phyloP scores from a whole-genome alignment of 495 filamentous ascomycete species.

The Penicillium argentinense region DNA sequence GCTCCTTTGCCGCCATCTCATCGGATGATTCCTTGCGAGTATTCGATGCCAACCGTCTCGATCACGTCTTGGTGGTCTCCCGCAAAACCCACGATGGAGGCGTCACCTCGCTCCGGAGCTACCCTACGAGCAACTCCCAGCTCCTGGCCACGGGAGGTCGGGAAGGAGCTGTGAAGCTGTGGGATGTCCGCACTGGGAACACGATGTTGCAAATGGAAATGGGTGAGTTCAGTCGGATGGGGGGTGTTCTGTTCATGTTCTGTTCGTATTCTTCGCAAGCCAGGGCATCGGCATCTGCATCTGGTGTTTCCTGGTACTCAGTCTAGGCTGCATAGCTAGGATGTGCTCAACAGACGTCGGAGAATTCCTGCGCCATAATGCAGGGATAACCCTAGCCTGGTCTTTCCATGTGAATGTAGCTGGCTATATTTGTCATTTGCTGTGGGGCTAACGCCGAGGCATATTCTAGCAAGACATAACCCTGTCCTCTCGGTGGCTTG shows the following conservation, averaged over 20 bases:
- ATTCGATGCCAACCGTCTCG: conserved; percentile 42
- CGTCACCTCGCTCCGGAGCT: conserved; percentile 45
- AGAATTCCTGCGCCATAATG: conserved; percentile 7
- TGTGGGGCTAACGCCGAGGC: conserved; percentile 5
- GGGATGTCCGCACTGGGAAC: conserved; percentile 43
- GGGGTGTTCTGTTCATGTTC: conserved; percentile 8
- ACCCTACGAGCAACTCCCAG: conserved; percentile 26
- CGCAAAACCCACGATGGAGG: conserved; percentile 37
- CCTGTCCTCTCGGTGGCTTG: conserved; percentile 71
- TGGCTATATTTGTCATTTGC: not conserved
- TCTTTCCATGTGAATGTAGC: not conserved
- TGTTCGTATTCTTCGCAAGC: not conserved
- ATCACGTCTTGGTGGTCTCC: conserved; percentile 33
- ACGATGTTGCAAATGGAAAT: conserved; percentile 40
- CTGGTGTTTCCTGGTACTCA: conserved; percentile 2
- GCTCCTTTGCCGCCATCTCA: conserved; percentile 49
- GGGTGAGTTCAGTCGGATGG: conserved; percentile 41
- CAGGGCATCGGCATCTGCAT: too few relatives aligned
- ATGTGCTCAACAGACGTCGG: conserved; percentile 9
- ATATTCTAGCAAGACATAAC: conserved; percentile 36
- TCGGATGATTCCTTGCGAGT: conserved; percentile 58
- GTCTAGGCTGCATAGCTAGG: conserved; percentile 2
- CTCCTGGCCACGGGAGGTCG: conserved; percentile 47
- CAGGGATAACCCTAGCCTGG: conserved; percentile 4
- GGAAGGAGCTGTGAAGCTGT: conserved; percentile 48